Evolutionary conservation across 768 basidiomycete genomes (phyloP).

Genomic region (Tulasnella calospora): DNA sequence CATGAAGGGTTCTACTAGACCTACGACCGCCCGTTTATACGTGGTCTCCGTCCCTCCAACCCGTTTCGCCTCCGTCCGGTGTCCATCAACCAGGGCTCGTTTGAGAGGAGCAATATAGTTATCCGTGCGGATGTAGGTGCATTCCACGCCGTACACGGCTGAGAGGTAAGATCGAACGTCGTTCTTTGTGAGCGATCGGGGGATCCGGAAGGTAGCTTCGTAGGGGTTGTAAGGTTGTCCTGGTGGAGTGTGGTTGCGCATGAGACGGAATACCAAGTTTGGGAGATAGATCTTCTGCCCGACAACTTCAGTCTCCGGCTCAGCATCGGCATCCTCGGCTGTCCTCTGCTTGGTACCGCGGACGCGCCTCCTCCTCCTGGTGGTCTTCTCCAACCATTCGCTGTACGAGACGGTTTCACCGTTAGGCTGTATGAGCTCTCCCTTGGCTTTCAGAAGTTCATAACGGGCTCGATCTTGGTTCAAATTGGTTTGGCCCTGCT

Average conservation of each 20-base stretch:
- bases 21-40: conserved; percentile 90
- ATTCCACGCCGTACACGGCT: conserved; percentile 80
- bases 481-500: conserved; percentile 7
- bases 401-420: not conserved
- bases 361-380: conserved; percentile 2
- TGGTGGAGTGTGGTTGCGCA: conserved; percentile 71
- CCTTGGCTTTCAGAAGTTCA: conserved; percentile 15
- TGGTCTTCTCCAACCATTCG: conserved; percentile 22
- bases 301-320: conserved; percentile 46
- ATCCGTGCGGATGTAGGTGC: conserved; percentile 94
- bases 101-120: conserved; percentile 65
- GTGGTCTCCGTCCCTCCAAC: conserved; percentile 35
- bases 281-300: conserved; percentile 86
- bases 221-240: conserved; percentile 88
- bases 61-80: conserved; percentile 32
- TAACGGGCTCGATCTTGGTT: conserved; percentile 24
- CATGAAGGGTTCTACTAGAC: conserved; percentile 88
- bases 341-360: conserved; percentile 13
- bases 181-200: conserved; percentile 82
- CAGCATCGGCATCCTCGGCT: not conserved
- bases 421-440: conserved; percentile 9
- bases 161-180: conserved; percentile 82
- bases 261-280: conserved; percentile 74
- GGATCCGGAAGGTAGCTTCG: conserved; percentile 89
- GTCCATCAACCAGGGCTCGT: conserved; percentile 35